phyloP scores from a whole-genome alignment of 1,139 yeast species.

The Geotrichum aggregatum region DNA sequence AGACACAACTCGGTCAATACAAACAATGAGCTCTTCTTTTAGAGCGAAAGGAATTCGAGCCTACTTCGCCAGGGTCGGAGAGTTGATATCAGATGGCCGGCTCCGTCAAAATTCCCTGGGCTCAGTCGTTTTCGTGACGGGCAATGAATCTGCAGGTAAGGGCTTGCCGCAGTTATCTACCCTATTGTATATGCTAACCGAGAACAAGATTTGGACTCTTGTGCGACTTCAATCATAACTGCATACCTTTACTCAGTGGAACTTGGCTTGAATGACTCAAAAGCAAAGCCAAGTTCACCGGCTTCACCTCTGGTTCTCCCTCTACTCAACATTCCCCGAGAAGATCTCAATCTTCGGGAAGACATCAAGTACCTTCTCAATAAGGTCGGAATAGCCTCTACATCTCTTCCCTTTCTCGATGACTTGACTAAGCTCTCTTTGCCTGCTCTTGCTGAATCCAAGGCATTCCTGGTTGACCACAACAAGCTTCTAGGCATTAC shows the following conservation, averaged over 20 bases:
- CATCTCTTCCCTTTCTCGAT: conserved; percentile 59
- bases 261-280: conserved; percentile 21
- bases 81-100: conserved; percentile 6
- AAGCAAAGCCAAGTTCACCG: background rate
- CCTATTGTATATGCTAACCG: background rate
- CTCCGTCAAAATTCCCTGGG: conserved; percentile 9
- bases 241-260: conserved; percentile 49
- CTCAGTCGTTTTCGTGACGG: conserved; percentile 52
- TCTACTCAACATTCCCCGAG: conserved; percentile 63
- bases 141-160: conserved; percentile 67
- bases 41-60: conserved; percentile 13
- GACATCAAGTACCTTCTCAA: conserved; percentile 60
- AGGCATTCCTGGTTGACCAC: conserved; percentile 72
- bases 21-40: conserved; percentile 1
- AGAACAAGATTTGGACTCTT: conserved; percentile 69
- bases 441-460: conserved; percentile 13
- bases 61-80: conserved; percentile 11
- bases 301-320: conserved; percentile 47
- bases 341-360: conserved; percentile 62
- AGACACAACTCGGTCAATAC: no score
- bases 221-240: conserved; percentile 66
- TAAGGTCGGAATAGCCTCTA: conserved; percentile 47
- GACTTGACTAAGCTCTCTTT: conserved; percentile 43
- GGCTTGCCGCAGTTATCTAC: background rate
- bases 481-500: conserved; percentile 61